Percentiles rank a stretch among this genome's conserved stretches.
phyloP scores from a whole-genome alignment of 495 filamentous ascomycete genomes.

The Pseudotulostoma volvatum region DNA sequence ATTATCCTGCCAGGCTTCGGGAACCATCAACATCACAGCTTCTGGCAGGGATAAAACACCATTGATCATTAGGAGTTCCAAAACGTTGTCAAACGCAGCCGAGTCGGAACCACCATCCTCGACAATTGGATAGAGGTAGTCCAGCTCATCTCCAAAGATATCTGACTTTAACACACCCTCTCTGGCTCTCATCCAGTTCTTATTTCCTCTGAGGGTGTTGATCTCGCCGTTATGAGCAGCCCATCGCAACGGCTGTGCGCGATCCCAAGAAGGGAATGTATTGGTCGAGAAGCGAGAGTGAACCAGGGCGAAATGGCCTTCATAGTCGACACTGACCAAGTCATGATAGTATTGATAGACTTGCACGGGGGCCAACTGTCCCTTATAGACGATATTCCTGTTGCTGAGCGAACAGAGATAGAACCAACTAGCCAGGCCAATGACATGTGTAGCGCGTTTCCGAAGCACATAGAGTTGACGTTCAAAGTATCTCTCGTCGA shows the following conservation, averaged over 20 bases:
- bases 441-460: slow-evolving; percentile 86
- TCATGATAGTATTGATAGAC: slow-evolving; percentile 99
- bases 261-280: slow-evolving; percentile 98
- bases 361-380: slow-evolving; percentile 86
- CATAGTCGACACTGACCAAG: slow-evolving; percentile 91
- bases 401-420: slow-evolving; percentile 96
- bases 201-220: slow-evolving; percentile 95
- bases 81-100: slow-evolving; percentile 94
- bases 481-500: slow-evolving; percentile 79
- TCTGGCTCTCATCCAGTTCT: slow-evolving; percentile 99
- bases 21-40: slow-evolving; percentile 98
- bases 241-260: slow-evolving; percentile 93
- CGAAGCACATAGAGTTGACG: slow-evolving; percentile 85
- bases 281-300: slow-evolving; percentile 98
- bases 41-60: slow-evolving; percentile 93
- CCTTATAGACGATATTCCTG: slow-evolving; percentile 99
- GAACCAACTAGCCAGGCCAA: slow-evolving; percentile 97
- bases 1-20: slow-evolving; percentile 97
- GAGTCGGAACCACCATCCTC: slow-evolving; percentile 98
- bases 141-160: slow-evolving; percentile 85
- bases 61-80: slow-evolving; percentile 91
- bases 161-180: slow-evolving; percentile 92
- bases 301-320: slow-evolving; percentile 93
- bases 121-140: slow-evolving; percentile 83
- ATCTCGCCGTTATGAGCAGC: slow-evolving; percentile 99